Evolutionary conservation across 257 asterid species (phyloP).

Genomic region (Gentiana straminea): DNA sequence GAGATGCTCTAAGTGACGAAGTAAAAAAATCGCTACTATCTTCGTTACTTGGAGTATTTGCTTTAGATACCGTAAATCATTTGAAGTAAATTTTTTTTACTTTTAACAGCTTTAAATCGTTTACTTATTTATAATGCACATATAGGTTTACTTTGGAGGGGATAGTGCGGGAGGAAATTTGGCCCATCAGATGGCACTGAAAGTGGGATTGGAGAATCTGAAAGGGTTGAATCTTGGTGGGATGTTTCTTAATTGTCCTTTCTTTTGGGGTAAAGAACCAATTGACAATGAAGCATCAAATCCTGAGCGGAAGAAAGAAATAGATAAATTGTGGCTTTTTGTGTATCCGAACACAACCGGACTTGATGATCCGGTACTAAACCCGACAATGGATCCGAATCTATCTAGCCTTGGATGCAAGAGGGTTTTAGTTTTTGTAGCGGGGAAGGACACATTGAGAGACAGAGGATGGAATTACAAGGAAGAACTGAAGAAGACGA

Average conservation of each 20-base stretch:
- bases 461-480: constrained; percentile 27
- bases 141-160: constrained; percentile 40
- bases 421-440: constrained; percentile 34
- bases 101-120: too few species aligned
- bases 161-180: constrained; percentile 78
- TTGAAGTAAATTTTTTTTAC: too few species aligned
- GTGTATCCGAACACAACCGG: constrained; percentile 25
- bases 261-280: constrained; percentile 33
- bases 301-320: neutral
- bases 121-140: too few species aligned
- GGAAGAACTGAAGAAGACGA: constrained; percentile 22
- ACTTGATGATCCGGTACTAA: constrained; percentile 19
- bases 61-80: too few species aligned
- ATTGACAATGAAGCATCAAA: neutral
- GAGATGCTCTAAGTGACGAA: too few species aligned
- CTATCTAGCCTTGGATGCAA: constrained; percentile 24
- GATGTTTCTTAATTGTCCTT: constrained; percentile 36
- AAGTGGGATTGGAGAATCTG: constrained; percentile 30
- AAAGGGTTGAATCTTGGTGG: constrained; percentile 28
- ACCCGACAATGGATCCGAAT: constrained; percentile 34
- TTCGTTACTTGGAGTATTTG: too few species aligned
- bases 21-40: too few species aligned
- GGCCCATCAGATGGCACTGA: constrained; percentile 38
- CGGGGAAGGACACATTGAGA: constrained; percentile 32
- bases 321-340: constrained; percentile 5